Percentiles rank a stretch among this genome's conserved stretches.
phyloP scores from a whole-genome alignment of 2,329 filamentous ascomycete genomes.

The Myriosclerotinia duriaeana region DNA sequence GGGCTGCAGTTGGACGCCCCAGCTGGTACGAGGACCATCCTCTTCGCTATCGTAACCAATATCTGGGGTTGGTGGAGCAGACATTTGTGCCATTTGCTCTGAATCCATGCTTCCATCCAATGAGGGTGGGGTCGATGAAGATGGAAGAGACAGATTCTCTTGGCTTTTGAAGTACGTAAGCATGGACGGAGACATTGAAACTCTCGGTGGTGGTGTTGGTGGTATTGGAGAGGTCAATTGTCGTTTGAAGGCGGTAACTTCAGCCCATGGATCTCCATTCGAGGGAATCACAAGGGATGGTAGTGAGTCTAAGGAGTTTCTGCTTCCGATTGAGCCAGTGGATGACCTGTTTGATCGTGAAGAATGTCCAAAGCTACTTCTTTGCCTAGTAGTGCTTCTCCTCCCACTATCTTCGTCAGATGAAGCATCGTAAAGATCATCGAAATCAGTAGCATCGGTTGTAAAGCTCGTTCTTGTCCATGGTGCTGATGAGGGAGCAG shows the following conservation, averaged over 20 bases:
- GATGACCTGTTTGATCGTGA: conserved; percentile 35
- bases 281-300: conserved; percentile 53
- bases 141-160: conserved; percentile 71
- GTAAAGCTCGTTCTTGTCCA: conserved; percentile 63
- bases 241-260: conserved; percentile 48
- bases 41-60: conserved; percentile 57
- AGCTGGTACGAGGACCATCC: conserved; percentile 60
- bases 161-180: conserved; percentile 70
- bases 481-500: conserved; percentile 55
- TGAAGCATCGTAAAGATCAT: conserved; percentile 81
- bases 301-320: conserved; percentile 41
- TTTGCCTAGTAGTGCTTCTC: conserved; percentile 41
- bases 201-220: conserved; percentile 62
- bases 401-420: conserved; percentile 67
- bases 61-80: conserved; percentile 81
- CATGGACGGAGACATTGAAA: conserved; percentile 74
- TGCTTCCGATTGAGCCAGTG: conserved; percentile 31
- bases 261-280: conserved; percentile 48
- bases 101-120: conserved; percentile 80
- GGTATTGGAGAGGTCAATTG: conserved; percentile 56
- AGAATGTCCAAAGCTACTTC: conserved; percentile 34
- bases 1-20: conserved; percentile 71
- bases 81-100: conserved; percentile 80
- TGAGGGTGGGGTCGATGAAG: conserved; percentile 78
- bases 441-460: conserved; percentile 71